Evolutionary conservation across 2,329 filamentous ascomycete genomes (phyloP), one percentile per base, ranked within the genome.

Genomic region (Fusarium phyllophilum): DNA sequence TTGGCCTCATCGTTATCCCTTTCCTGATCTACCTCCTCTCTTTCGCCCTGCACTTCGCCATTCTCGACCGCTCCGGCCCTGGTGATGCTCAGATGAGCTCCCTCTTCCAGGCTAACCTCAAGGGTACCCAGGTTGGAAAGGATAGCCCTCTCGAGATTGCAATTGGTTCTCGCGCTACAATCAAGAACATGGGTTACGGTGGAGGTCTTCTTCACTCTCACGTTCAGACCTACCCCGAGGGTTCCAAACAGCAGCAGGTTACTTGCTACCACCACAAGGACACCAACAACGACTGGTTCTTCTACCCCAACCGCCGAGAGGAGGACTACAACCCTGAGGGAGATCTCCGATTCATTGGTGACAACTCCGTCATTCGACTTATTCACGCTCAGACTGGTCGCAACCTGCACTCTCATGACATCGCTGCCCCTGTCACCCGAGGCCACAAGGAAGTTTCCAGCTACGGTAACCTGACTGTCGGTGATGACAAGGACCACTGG

Each of bases 41-140:
- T 48, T 99, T 99, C 83, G 97, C 93, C 78, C 85, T 97, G 61
- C 96, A 99, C 85, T 99, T 99, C 83, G 88, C 94, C 72, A 94
- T 99, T 72, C 89, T 99, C 66, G 94, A 97, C 83, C 96, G 94
- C 84, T 96, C 92, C 78, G 96, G 96, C 26, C 96, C 97, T 13
- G 96, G 96, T 62, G 96, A 99, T 85, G 96, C 96, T n/a, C 96
- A 99, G 84, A 99, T 99, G 96, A 98, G 95, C 85, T 99, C 96
- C 33, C 90, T 99, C 57, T 99, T 99, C 89, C 96, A 99, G 83
- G 96, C 97, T 54, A 99, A 99, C 81, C 89, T 99, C 42, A 92
- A 91, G 78, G 96, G 96, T 33, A 98, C 96, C 17, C 93, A 97
- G 74, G 96, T 99, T 71, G 96, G 96, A 80, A 95, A 94, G 82